Evolutionary conservation across 768 basidiomycete genomes (phyloP).

Genomic region (Amanita thiersii): DNA sequence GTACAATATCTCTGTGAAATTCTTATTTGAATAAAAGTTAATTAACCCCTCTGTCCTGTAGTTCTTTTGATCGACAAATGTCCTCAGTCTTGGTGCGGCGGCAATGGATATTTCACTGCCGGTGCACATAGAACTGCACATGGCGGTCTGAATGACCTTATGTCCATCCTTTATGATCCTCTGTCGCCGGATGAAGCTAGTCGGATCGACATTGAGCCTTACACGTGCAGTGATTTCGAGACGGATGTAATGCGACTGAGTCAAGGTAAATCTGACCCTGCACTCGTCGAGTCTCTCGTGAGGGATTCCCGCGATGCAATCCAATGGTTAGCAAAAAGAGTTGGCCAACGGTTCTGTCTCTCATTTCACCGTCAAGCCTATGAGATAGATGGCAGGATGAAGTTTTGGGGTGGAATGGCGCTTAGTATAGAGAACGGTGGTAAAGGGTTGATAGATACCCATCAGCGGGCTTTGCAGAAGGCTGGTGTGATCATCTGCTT

Average conservation of each 20-base stretch:
- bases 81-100: constrained; percentile 55
- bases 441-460: constrained; percentile 56
- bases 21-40: neutral
- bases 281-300: constrained; percentile 44
- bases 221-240: constrained; percentile 45
- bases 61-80: constrained; percentile 63
- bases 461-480: constrained; percentile 37
- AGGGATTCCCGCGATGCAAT: constrained; percentile 47
- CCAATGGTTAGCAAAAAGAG: constrained; percentile 44
- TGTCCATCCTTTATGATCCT: constrained; percentile 44
- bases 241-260: constrained; percentile 56
- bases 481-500: constrained; percentile 53
- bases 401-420: constrained; percentile 67
- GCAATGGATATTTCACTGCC: constrained; percentile 68
- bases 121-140: constrained; percentile 63
- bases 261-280: constrained; percentile 37
- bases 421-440: constrained; percentile 58
- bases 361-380: constrained; percentile 65
- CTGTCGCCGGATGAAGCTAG: constrained; percentile 26
- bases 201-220: constrained; percentile 51
- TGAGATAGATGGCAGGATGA: constrained; percentile 50
- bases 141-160: constrained; percentile 49
- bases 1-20: constrained; percentile 16
- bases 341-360: constrained; percentile 46
- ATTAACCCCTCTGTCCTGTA: constrained; percentile 6